phyloP scores from a whole-genome alignment of 352 stramenopile species.

The Globisporangium emineosum region DNA sequence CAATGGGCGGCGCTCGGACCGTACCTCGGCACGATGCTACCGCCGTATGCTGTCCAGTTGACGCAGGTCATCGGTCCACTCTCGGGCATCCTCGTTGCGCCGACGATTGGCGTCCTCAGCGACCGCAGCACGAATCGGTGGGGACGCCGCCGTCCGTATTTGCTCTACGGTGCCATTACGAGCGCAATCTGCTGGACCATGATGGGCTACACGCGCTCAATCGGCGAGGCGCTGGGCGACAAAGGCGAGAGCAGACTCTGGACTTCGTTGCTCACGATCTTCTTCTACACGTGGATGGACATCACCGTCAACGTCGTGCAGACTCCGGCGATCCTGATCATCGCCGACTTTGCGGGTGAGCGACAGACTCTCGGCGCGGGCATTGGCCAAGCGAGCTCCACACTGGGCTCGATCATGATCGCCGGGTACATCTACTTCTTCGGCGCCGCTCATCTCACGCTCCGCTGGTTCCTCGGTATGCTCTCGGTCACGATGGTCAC shows the following conservation, averaged over 20 bases:
- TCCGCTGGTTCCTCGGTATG: constrained; percentile 70
- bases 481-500: constrained; percentile 61
- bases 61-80: constrained; percentile 73
- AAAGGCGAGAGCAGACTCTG: constrained; percentile 35
- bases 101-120: constrained; percentile 64
- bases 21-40: constrained; percentile 67
- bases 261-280: constrained; percentile 54
- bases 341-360: constrained; percentile 73
- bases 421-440: constrained; percentile 74
- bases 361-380: constrained; percentile 58
- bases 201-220: constrained; percentile 66
- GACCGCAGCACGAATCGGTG: constrained; percentile 50
- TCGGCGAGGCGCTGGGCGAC: constrained; percentile 64
- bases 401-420: constrained; percentile 58
- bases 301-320: constrained; percentile 79
- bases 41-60: constrained; percentile 63
- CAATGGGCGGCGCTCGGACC: constrained; percentile 72
- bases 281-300: constrained; percentile 86
- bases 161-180: constrained; percentile 57
- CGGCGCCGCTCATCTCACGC: constrained; percentile 57
- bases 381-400: constrained; percentile 64
- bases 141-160: constrained; percentile 61
- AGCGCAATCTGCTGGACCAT: constrained; percentile 66
- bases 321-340: constrained; percentile 65
- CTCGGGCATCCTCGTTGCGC: constrained; percentile 64